Percentiles rank a stretch among this genome's conserved stretches.
Conservation (phyloP, 148 eudicot species). For the Camellia lanceoleosa region DNA sequence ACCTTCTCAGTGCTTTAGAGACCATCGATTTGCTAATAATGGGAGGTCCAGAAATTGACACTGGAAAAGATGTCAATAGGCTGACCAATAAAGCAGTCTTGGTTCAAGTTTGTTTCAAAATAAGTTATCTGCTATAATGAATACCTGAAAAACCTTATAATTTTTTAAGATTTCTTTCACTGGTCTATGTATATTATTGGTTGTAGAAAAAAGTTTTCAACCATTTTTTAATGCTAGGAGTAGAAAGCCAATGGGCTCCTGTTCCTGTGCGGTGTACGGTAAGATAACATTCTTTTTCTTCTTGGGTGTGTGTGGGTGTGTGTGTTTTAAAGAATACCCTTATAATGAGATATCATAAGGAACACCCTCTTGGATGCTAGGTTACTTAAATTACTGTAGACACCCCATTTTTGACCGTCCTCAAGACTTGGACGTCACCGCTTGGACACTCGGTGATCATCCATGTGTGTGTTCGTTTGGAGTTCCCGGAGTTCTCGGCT, state of each 20-base stretch:
- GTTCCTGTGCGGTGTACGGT: conserved; percentile 88
- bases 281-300: conserved; percentile 17
- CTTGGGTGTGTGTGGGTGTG: too few species aligned
- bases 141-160: background rate
- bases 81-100: conserved; percentile 78
- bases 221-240: conserved; percentile 78
- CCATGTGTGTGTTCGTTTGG: too few species aligned
- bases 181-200: conserved; percentile 10
- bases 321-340: too few species aligned
- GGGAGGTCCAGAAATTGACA: conserved; percentile 57
- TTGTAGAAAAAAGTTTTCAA: conserved; percentile 76
- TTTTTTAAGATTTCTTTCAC: conserved; percentile 2
- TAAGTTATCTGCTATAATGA: background rate
- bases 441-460: too few species aligned
- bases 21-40: conserved; percentile 69
- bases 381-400: background rate
- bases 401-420: too few species aligned
- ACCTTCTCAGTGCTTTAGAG: conserved; percentile 86
- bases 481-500: too few species aligned
- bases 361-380: too few species aligned
- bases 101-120: conserved; percentile 74
- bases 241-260: conserved; percentile 99
- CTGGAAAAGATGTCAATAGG: conserved; percentile 59
- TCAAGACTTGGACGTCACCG: too few species aligned
- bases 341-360: too few species aligned